Base-by-base conservation (phyloP, 2,329 filamentous ascomycete species). In the Colletotrichum aenigma region DNA sequence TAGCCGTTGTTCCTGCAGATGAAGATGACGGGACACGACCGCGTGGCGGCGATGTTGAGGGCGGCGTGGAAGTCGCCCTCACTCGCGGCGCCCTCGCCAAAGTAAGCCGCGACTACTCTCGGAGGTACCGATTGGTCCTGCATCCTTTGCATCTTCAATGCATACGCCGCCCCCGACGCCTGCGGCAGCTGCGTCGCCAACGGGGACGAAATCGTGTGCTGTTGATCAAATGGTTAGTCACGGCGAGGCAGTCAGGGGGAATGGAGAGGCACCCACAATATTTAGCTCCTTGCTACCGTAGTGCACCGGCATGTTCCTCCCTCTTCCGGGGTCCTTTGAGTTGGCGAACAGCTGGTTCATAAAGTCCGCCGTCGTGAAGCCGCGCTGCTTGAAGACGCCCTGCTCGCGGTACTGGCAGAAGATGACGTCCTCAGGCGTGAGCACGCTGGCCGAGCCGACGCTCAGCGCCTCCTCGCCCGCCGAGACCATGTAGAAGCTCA, bases 401-500 rank as follows among this genome's bases (percentile, higher is more conserved):
- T 96, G 93, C 85, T 99, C 97, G 78, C 97, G 92, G 83, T 99
- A 99, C 83, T 99, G 97, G 76, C 94, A 95, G 83, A 98, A 98
- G 61, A 98, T 91, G 7, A 98, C 95, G 83, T 99, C 97, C 67
- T 94, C 91, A n/a, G 90, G 91, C n/a, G 92, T 89, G 75, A 99
- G 85, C 15, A 95, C 96, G 28, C 95, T 96, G 0, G 96, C 95
- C 3, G 94, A 96, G 2, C 96, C 97, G 4, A 99, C 93, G 58
- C 95, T 95, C 68, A 98, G 96, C 38, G 96, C 97, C 88, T 99
- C 97, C 87, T 98, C 96, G 74, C 96, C 96, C 1, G 96, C 95
- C 48, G 94, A 96, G 81, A 96, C 96, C 95, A 99, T 98, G 86
- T 99, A 99, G 86, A 99, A 99, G 84, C 94, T 96, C 71, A 98